Evolutionary conservation across 257 asterid species (phyloP), one percentile per base, ranked within the genome.

Genomic region (Solanum pennellii): DNA sequence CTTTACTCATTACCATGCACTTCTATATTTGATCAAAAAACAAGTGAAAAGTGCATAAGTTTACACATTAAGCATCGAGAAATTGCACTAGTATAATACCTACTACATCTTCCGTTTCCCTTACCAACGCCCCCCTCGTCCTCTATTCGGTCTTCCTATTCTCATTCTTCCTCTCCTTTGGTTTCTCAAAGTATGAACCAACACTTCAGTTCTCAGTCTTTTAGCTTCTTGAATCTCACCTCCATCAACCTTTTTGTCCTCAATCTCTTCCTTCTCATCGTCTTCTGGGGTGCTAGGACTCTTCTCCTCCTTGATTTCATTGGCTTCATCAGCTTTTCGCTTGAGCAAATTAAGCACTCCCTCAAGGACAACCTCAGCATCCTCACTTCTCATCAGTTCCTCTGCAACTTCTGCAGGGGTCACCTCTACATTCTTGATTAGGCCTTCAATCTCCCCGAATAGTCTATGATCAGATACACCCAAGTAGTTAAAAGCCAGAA

Each of bases 381-480:
- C 94, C 69, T 94, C 98, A 47, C 88, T 94, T 76, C 98, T 91
- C 98, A 95, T 94, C 89, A 95, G 88, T 60, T 94, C 95, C 92
- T 95, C 98, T 20, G 98, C 98, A 23, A 94, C 68, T 87, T 93
- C 98, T 5, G 98, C 98, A 12, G 98, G 98, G 10, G 93, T 91
- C 7, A 89, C 89, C 86, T 93, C 90, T 4, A 89, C 90, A 29
- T 92, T 90, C 41, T 89, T 62, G 29, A 95, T 91, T 68, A 95
- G 73, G 68, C 60, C 83, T 74, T 91, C 92, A 10, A 95, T 92
- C 88, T 85, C 92, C 11, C 71, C 88, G 44, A 93, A 90, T 5
- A 83, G 71, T 73, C 47, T 77, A 44, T 93, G 90, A 77, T 91
- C 93, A 4, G 56, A 3, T 10, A 93, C 83, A 33, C 92, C 96